Percentiles rank a stretch among this genome's conserved stretches.
These are phyloP conservation scores for Claviceps sp. DNA, from an alignment of 2,329 filamentous ascomycete genomes.

Conservation along the genomic window DNA sequence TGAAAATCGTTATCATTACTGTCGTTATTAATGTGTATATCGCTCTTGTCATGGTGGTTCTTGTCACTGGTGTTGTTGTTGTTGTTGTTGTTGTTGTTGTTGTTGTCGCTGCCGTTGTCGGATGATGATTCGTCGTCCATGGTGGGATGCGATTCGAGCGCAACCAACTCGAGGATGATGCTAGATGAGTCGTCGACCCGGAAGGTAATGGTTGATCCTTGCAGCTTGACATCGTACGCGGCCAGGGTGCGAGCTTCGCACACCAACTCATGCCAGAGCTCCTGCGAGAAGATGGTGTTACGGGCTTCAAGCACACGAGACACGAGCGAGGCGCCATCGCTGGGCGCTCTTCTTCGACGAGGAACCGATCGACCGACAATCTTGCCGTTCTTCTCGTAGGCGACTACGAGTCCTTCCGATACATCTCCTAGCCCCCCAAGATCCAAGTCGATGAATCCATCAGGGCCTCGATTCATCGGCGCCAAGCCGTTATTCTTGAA, in stretches of 20 bases:
- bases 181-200: constrained; percentile 35
- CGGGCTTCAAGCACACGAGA: constrained; percentile 59
- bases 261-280: constrained; percentile 81
- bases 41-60: background rate
- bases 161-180: constrained; percentile 54
- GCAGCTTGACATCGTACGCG: constrained; percentile 54
- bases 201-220: constrained; percentile 44
- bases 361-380: constrained; percentile 43
- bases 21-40: background rate
- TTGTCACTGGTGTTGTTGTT: background rate
- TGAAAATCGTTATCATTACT: background rate
- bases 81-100: background rate
- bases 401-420: constrained; percentile 52
- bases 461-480: constrained; percentile 58
- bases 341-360: constrained; percentile 31
- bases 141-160: constrained; percentile 31
- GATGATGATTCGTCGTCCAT: constrained; percentile 18
- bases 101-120: background rate
- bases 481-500: constrained; percentile 64
- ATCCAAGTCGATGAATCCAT: constrained; percentile 66
- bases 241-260: constrained; percentile 65
- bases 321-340: constrained; percentile 43
- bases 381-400: constrained; percentile 42
- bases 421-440: constrained; percentile 36
- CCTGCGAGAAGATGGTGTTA: constrained; percentile 69